These are phyloP conservation scores for Wickerhamomyces subpelliculosus DNA, from an alignment of 805 yeast species.

Conservation along the genomic window DNA sequence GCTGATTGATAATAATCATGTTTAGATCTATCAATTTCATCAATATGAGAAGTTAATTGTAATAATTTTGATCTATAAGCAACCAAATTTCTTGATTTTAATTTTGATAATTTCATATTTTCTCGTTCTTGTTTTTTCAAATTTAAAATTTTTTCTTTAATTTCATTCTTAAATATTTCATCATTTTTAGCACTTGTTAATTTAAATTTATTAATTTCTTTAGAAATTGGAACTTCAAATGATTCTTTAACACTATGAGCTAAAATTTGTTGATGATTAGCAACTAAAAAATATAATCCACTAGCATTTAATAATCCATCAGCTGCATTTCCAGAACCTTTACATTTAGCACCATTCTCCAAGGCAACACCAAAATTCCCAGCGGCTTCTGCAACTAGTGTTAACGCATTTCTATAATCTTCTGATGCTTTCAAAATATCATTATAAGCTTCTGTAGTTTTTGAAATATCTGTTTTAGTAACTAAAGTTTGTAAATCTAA, in stretches of 20 bases:
- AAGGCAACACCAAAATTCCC: constrained; percentile 66
- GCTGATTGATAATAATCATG: constrained; percentile 67
- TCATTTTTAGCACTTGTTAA: constrained; percentile 41
- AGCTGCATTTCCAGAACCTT: constrained; percentile 52
- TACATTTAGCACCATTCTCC: constrained; percentile 54
- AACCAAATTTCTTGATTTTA: constrained; percentile 57
- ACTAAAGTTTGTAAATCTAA: constrained; percentile 55
- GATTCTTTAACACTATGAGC: constrained; percentile 47
- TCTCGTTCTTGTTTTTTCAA: constrained; percentile 56
- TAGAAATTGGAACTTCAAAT: constrained; percentile 46
- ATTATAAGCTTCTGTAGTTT: constrained; percentile 41
- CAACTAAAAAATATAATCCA: constrained; percentile 68
- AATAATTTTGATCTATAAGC: constrained; percentile 60
- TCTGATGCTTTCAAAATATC: constrained; percentile 40
- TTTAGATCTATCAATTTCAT: constrained; percentile 70
- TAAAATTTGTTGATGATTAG: constrained; percentile 71
- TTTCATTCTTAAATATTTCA: constrained; percentile 42
- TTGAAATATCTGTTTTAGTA: constrained; percentile 51
- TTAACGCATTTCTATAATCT: constrained; percentile 39
- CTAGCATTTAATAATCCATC: constrained; percentile 67
- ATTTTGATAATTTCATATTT: constrained; percentile 50
- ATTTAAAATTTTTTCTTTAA: constrained; percentile 43
- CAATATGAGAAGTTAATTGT: constrained; percentile 66
- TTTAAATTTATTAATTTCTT: constrained; percentile 38
- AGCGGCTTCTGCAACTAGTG: constrained; percentile 48